Evolutionary conservation across 345 rosid species (phyloP).

Genomic region (Trapa bicornis): DNA sequence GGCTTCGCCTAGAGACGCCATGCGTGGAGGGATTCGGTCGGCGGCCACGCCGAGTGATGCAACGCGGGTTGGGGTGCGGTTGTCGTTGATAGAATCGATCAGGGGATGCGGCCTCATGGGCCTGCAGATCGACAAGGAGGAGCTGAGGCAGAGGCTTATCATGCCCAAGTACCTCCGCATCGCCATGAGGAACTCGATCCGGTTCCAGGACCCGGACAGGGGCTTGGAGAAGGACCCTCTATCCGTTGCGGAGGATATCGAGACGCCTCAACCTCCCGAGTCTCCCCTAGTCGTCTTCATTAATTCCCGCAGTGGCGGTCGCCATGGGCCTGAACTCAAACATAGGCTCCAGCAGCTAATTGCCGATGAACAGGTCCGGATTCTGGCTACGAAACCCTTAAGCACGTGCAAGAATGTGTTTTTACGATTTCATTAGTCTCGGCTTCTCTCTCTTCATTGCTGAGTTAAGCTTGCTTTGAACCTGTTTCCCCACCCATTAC

Average conservation of each 20-base stretch:
- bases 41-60: slow-evolving; percentile 32
- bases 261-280: slow-evolving; percentile 28
- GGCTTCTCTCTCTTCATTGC: not conserved
- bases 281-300: slow-evolving; percentile 73
- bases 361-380: slow-evolving; percentile 58
- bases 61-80: slow-evolving; percentile 42
- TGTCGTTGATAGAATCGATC: slow-evolving; percentile 56
- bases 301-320: slow-evolving; percentile 77
- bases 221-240: slow-evolving; percentile 16
- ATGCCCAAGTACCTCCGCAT: slow-evolving; percentile 64
- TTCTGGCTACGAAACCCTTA: not conserved
- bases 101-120: slow-evolving; percentile 50
- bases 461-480: not conserved
- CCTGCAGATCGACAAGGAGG: slow-evolving; percentile 56
- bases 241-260: not conserved
- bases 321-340: slow-evolving; percentile 63
- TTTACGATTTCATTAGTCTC: not conserved
- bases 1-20: not conserved
- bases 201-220: slow-evolving; percentile 26
- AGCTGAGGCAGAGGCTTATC: slow-evolving; percentile 36
- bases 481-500: not conserved
- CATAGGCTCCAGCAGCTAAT: slow-evolving; percentile 60
- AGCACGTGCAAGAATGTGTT: not conserved
- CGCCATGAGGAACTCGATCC: slow-evolving; percentile 49
- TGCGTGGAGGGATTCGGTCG: not conserved